Evolutionary conservation across 805 yeast genomes (phyloP).

Genomic region (Pachysolen tannophilus): DNA sequence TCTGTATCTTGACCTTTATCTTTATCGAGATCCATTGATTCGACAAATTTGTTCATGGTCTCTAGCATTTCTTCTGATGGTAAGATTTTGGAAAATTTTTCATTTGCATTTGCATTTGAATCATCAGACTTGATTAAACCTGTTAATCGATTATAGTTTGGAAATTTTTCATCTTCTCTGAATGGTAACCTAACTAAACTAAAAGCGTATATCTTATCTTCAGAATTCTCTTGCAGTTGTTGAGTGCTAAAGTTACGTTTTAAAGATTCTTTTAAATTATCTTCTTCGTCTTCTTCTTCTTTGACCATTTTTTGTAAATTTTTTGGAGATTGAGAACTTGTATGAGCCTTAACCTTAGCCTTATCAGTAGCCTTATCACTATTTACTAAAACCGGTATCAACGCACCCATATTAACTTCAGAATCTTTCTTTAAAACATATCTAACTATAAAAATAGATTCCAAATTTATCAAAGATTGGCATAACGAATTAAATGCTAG

Average conservation of each 20-base stretch:
- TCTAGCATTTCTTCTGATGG: conserved; percentile 31
- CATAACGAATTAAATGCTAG: conserved; percentile 39
- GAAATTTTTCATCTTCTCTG: conserved; percentile 64
- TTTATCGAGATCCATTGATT: conserved; percentile 30
- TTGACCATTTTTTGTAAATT: too few relatives aligned
- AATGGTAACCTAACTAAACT: conserved; percentile 55
- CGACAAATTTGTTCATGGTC: conserved; percentile 36
- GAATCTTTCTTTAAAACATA: conserved; percentile 43
- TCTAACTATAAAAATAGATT: conserved; percentile 52
- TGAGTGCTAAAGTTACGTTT: too few relatives aligned
- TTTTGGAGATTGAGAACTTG: too few relatives aligned
- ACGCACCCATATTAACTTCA: conserved; percentile 43
- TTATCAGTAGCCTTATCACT: conserved; percentile 13
- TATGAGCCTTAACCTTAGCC: too few relatives aligned
- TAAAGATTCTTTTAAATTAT: too few relatives aligned
- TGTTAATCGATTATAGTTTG: conserved; percentile 38
- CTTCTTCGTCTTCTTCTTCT: too few relatives aligned
- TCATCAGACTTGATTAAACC: conserved; percentile 27
- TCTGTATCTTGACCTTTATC: conserved; percentile 12
- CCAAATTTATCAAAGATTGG: conserved; percentile 39
- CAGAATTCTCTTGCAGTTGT: conserved; percentile 5
- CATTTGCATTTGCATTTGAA: conserved; percentile 16
- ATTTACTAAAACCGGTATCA: conserved; percentile 38
- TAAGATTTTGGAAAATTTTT: conserved; percentile 16
- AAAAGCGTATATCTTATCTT: conserved; percentile 31